These are phyloP conservation scores for Didymella exigua DNA, from an alignment of 2,329 filamentous ascomycete species.

Conservation along the genomic window DNA sequence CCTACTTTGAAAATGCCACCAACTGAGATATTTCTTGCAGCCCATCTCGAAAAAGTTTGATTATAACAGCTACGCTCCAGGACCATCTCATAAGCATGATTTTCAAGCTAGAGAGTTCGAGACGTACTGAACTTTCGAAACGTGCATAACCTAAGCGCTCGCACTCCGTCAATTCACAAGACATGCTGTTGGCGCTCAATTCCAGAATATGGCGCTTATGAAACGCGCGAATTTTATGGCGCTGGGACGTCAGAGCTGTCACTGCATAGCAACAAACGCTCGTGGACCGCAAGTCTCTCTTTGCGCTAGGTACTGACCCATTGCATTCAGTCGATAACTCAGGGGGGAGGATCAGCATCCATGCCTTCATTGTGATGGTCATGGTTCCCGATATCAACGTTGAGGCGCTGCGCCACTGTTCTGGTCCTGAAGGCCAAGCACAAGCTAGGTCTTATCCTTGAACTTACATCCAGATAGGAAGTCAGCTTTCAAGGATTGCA, in stretches of 20 bases:
- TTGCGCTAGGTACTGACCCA: constrained; percentile 7
- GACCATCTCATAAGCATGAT: not conserved
- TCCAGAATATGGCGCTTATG: not conserved
- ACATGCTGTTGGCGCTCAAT: not conserved
- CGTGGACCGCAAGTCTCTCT: not conserved
- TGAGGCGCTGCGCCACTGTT: not conserved
- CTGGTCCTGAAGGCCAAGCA: not conserved
- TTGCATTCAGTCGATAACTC: constrained; percentile 7
- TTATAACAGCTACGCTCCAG: not conserved
- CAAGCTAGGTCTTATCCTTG: not conserved
- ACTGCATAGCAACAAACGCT: constrained; percentile 12
- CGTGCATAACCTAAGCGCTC: constrained; percentile 1
- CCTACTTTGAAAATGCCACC: not conserved
- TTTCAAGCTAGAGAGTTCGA: not conserved
- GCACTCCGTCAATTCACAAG: not conserved
- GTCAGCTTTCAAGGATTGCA: not conserved
- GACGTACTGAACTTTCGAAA: not conserved
- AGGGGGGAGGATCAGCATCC: constrained; percentile 2
- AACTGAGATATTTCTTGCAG: not conserved
- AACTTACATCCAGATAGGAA: not conserved
- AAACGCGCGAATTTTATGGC: constrained; percentile 7
- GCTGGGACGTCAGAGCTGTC: constrained; percentile 25
- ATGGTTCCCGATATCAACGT: not conserved
- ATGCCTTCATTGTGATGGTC: constrained; percentile 5
- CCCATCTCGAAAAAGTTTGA: not conserved